A percentile compares a stretch with the other conserved stretches of the same genome.
These are phyloP conservation scores for Nematocida sp. DNA, from an alignment of 371 early-diverging fungal genomes.

Conservation along the genomic window DNA sequence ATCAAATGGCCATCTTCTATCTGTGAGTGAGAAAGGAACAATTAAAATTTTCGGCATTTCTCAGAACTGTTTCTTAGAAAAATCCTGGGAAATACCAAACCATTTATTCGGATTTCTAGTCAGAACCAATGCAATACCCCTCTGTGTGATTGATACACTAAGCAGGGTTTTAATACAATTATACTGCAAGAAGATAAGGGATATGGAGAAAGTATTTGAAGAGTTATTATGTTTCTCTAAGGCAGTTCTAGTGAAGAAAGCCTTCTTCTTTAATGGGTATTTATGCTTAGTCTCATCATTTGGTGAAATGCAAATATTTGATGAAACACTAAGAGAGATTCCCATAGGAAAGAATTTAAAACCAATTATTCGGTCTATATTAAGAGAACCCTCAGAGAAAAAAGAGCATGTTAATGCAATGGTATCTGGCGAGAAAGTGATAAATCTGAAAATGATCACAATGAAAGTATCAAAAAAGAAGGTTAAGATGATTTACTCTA, in stretches of 20 bases:
- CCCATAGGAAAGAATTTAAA: conserved; percentile 39
- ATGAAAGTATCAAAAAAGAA: conserved; percentile 21
- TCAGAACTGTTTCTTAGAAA: conserved; percentile 17
- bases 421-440: conserved; percentile 1
- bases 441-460: conserved; percentile 13
- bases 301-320: conserved; percentile 49
- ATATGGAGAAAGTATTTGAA: conserved; percentile 48
- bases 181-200: conserved; percentile 13
- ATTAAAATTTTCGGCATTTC: conserved; percentile 31
- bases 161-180: conserved; percentile 18
- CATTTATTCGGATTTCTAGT: conserved; percentile 48
- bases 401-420: conserved; percentile 8
- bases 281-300: conserved; percentile 24
- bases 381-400: conserved; percentile 20
- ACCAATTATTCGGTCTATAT: conserved; percentile 31
- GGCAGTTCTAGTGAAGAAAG: conserved; percentile 21
- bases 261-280: conserved; percentile 51
- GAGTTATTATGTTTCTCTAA: conserved; percentile 29
- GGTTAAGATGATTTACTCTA: conserved; percentile 47
- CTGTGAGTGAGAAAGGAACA: background rate
- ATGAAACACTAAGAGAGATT: conserved; percentile 48
- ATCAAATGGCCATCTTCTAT: background rate
- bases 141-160: conserved; percentile 28
- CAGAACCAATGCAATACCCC: conserved; percentile 13
- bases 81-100: conserved; percentile 39